Conservation (phyloP, 768 basidiomycete genomes). For the Mycena vulgaris region DNA sequence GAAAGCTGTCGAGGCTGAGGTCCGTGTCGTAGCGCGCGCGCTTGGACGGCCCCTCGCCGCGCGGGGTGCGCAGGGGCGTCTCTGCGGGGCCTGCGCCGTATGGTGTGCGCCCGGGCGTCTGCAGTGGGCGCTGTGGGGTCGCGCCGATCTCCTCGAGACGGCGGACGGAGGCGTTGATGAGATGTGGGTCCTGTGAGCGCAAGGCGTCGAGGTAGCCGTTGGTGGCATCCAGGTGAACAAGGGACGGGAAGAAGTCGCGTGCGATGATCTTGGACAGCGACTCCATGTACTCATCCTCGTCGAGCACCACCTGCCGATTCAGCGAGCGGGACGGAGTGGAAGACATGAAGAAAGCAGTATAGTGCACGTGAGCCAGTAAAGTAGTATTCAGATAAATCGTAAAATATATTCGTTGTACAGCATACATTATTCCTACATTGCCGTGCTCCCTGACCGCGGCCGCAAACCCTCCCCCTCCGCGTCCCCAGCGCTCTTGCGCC, state of each 20-base stretch:
- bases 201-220: constrained; percentile 90
- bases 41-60: constrained; percentile 65
- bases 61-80: constrained; percentile 72
- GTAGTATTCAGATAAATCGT: constrained; percentile 32
- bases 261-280: constrained; percentile 94
- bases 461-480: constrained; percentile 46
- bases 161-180: constrained; percentile 84
- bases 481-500: constrained; percentile 50
- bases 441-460: constrained; percentile 46
- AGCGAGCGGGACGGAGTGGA: constrained; percentile 67
- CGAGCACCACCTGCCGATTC: constrained; percentile 79
- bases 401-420: constrained; percentile 38
- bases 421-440: constrained; percentile 28
- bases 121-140: constrained; percentile 62
- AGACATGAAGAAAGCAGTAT: too few relatives aligned
- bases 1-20: constrained; percentile 88
- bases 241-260: constrained; percentile 97
- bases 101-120: constrained; percentile 77
- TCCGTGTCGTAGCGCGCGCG: constrained; percentile 71
- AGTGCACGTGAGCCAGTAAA: too few relatives aligned
- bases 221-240: constrained; percentile 90
- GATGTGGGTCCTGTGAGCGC: constrained; percentile 78
- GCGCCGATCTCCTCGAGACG: constrained; percentile 73
- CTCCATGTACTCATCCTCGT: constrained; percentile 96
- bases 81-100: constrained; percentile 72